Conservation (phyloP, 78 protist genomes). For the Guillardia theta region DNA sequence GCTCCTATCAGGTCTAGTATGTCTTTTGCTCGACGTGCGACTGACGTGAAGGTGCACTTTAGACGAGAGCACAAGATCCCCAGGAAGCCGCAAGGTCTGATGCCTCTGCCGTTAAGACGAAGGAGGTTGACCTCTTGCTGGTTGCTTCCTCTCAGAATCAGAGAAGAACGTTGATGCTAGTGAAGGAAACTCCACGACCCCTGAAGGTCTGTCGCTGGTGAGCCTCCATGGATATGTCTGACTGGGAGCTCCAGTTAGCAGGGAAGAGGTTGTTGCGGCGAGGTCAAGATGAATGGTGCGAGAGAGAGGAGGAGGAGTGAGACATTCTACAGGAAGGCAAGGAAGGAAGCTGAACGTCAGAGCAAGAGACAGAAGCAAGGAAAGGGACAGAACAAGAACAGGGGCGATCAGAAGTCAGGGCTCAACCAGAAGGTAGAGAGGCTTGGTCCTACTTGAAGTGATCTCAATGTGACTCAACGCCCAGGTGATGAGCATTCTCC, state of each 20-base stretch:
- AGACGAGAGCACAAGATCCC: no score
- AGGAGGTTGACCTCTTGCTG: no score
- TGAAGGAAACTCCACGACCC: no score
- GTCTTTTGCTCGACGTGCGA: background rate
- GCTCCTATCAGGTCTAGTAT: background rate
- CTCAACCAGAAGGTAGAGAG: background rate
- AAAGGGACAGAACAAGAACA: background rate
- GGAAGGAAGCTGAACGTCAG: background rate
- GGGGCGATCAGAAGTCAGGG: background rate
- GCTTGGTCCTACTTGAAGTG: background rate
- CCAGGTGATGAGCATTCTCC: background rate
- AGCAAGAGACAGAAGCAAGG: background rate
- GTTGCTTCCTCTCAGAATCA: no score
- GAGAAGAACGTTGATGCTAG: no score
- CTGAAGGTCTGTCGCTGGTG: no score
- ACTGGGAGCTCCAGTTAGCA: no score
- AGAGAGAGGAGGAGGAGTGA: no score
- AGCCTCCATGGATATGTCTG: no score
- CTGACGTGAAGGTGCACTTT: no score
- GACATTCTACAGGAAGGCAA: background rate
- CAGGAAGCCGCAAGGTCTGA: no score
- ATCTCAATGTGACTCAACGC: background rate
- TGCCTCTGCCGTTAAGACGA: no score
- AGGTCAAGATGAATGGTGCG: background rate
- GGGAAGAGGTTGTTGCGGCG: background rate